Conservation (phyloP, 192 early-diverging fungal species). For the Rhizoclosmatium sp. region DNA sequence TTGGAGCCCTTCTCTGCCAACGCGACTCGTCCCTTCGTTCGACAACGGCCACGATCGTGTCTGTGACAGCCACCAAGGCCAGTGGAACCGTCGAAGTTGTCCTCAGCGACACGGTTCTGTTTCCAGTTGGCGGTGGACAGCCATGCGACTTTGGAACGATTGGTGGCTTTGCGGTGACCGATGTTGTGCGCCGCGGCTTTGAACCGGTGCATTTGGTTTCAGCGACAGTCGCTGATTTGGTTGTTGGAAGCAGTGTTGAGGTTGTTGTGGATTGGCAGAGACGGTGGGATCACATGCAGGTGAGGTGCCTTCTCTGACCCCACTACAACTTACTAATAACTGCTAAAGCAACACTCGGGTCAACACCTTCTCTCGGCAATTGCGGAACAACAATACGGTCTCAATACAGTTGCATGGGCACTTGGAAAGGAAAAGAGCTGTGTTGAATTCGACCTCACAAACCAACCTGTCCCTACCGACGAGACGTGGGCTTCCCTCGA, state of each 20-base stretch:
- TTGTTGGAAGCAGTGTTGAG: too few species aligned
- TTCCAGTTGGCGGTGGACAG: slow-evolving; percentile 84
- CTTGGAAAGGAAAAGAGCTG: slow-evolving; percentile 63
- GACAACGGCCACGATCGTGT: slow-evolving; percentile 7
- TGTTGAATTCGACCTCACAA: slow-evolving; percentile 60
- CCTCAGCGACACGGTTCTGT: slow-evolving; percentile 71
- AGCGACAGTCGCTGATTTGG: slow-evolving; percentile 24
- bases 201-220: slow-evolving; percentile 65
- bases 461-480: slow-evolving; percentile 44
- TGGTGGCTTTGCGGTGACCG: slow-evolving; percentile 47
- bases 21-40: slow-evolving; percentile 3
- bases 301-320: too few species aligned
- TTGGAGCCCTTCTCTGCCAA: slow-evolving; percentile 27
- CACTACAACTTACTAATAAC: slow-evolving; percentile 45
- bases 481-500: slow-evolving; percentile 62
- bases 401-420: slow-evolving; percentile 73
- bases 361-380: slow-evolving; percentile 78
- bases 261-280: too few species aligned
- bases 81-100: slow-evolving; percentile 4
- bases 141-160: slow-evolving; percentile 69
- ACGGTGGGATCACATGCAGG: too few species aligned
- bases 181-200: slow-evolving; percentile 67
- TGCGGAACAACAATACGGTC: slow-evolving; percentile 64
- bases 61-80: neutral
- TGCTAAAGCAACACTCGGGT: slow-evolving; percentile 80